These are phyloP conservation scores for Sporothrix inflata DNA, from an alignment of 2,329 filamentous ascomycete genomes.

Conservation along the genomic window DNA sequence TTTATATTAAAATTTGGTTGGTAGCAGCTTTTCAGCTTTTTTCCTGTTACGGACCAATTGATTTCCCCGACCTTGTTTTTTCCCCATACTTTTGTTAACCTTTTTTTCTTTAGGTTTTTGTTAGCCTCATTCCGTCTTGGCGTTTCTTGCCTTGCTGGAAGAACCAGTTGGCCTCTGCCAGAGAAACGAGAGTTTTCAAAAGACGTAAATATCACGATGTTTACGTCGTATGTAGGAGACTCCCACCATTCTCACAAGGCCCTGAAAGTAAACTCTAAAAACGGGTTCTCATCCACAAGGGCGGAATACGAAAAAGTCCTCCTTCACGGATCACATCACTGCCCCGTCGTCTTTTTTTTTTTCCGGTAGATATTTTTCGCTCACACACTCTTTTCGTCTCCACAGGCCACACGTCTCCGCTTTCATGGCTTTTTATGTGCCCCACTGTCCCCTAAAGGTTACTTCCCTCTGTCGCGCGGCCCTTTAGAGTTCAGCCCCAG, in stretches of 20 bases:
- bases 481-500: slow-evolving; percentile 23
- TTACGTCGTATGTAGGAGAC: background rate
- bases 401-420: slow-evolving; percentile 12
- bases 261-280: background rate
- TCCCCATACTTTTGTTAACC: slow-evolving; percentile 17
- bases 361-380: slow-evolving; percentile 7
- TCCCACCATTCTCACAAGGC: background rate
- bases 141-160: background rate
- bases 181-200: background rate
- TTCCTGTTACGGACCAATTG: slow-evolving; percentile 22
- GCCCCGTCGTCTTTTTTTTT: slow-evolving; percentile 1
- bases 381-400: slow-evolving; percentile 6
- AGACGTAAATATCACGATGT: background rate
- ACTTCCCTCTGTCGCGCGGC: background rate
- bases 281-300: background rate
- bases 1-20: slow-evolving; percentile 18
- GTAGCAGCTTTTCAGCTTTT: slow-evolving; percentile 1
- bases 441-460: background rate
- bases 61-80: slow-evolving; percentile 18
- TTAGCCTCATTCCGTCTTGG: background rate
- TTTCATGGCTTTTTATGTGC: background rate
- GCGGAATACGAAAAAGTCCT: slow-evolving; percentile 7
- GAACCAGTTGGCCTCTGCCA: background rate
- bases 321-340: background rate
- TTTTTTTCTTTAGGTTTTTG: slow-evolving; percentile 9